Evolutionary conservation across 2,329 filamentous ascomycete species (phyloP).

Genomic region (Calonectria montana): DNA sequence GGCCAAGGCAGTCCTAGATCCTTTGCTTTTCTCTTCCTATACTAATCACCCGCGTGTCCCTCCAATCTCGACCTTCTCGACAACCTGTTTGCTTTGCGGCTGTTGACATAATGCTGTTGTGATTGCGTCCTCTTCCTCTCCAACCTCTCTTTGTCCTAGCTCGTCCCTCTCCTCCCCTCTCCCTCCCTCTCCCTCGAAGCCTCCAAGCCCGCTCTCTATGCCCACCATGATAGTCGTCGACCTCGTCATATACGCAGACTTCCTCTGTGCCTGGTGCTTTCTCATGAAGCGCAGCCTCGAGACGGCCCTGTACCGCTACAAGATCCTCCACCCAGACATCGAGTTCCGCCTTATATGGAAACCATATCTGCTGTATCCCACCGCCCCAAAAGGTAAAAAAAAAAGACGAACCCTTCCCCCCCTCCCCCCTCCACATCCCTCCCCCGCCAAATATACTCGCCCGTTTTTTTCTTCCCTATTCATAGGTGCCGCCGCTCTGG

Average conservation of each 20-base stretch:
- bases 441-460: no score
- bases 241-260: slow-evolving; percentile 62
- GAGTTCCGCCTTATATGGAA: slow-evolving; percentile 60
- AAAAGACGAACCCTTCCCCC: not conserved
- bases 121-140: not conserved
- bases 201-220: not conserved
- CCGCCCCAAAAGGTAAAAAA: slow-evolving; percentile 41
- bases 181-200: not conserved
- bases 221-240: slow-evolving; percentile 32
- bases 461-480: no score
- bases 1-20: not conserved
- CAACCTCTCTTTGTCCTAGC: not conserved
- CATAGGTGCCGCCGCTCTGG: no score
- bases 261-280: slow-evolving; percentile 65
- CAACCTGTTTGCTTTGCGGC: not conserved
- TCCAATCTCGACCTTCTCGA: not conserved
- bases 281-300: slow-evolving; percentile 60
- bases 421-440: not conserved
- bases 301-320: slow-evolving; percentile 56
- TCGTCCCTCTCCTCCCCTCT: not conserved
- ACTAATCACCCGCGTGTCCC: not conserved
- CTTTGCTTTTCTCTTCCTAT: not conserved
- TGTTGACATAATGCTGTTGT: not conserved
- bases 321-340: slow-evolving; percentile 52
- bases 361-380: slow-evolving; percentile 59